Conservation (phyloP, 352 stramenopile species). For the Phytopythium chamaehyphon region DNA sequence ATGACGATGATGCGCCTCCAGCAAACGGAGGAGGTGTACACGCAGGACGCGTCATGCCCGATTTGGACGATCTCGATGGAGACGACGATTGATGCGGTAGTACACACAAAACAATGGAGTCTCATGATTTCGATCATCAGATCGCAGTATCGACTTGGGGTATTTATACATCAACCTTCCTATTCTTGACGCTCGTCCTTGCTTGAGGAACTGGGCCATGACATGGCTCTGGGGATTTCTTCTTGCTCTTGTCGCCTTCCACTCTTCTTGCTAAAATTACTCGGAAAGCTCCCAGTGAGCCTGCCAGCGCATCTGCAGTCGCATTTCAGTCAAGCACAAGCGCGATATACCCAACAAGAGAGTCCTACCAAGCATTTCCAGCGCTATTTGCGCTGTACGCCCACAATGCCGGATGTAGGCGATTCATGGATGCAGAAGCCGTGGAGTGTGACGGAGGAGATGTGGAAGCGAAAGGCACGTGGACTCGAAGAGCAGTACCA, state of each 20-base stretch:
- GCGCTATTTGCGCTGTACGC: too few species aligned
- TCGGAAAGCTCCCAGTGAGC: background rate
- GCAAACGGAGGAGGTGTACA: slow-evolving; percentile 26
- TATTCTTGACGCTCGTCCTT: background rate
- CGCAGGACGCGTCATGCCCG: slow-evolving; percentile 48
- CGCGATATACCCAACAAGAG: too few species aligned
- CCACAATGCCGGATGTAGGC: slow-evolving; percentile 40
- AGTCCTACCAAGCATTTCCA: too few species aligned
- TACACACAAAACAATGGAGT: background rate
- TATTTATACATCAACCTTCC: slow-evolving; percentile 3
- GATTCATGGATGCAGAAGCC: slow-evolving; percentile 53
- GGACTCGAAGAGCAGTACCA: slow-evolving; percentile 70
- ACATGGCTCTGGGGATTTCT: too few species aligned
- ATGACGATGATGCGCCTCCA: slow-evolving; percentile 11
- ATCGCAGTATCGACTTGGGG: background rate
- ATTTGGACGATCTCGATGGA: slow-evolving; percentile 41
- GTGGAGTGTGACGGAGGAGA: slow-evolving; percentile 72
- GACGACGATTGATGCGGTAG: slow-evolving; percentile 14
- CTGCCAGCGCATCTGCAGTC: background rate
- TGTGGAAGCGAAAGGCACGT: slow-evolving; percentile 74
- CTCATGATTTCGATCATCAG: background rate
- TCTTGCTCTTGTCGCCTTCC: slow-evolving; percentile 3
- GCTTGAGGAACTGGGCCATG: too few species aligned
- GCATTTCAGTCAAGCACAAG: background rate
- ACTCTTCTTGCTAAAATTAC: background rate